Conservation (phyloP, 768 basidiomycete species). For the Tulasnella sp. region DNA sequence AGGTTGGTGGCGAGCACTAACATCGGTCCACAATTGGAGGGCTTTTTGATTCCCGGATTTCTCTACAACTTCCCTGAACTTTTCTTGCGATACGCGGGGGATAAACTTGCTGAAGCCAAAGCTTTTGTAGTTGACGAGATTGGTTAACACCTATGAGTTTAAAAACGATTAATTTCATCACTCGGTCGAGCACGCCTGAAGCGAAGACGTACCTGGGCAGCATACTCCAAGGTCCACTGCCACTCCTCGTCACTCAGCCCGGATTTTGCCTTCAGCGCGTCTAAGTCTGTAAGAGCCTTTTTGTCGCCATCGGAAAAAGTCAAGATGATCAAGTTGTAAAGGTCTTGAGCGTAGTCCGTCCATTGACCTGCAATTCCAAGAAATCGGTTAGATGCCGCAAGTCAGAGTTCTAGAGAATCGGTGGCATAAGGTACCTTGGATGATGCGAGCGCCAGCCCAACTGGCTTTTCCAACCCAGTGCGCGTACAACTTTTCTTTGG, state of each 20-base stretch:
- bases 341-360: constrained; percentile 58
- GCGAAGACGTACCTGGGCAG: constrained; percentile 54
- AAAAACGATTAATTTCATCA: neutral
- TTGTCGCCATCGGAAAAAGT: constrained; percentile 28
- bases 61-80: constrained; percentile 61
- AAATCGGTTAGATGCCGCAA: neutral
- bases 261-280: constrained; percentile 51
- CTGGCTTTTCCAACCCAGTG: constrained; percentile 58
- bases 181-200: neutral
- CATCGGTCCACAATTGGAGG: constrained; percentile 59
- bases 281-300: constrained; percentile 44
- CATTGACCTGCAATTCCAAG: constrained; percentile 50
- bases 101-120: constrained; percentile 87
- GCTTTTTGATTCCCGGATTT: constrained; percentile 60
- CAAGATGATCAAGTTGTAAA: constrained; percentile 35
- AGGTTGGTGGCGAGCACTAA: constrained; percentile 37
- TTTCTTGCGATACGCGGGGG: constrained; percentile 59
- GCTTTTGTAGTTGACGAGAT: constrained; percentile 62
- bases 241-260: constrained; percentile 60
- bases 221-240: constrained; percentile 66
- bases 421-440: constrained; percentile 47
- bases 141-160: constrained; percentile 33
- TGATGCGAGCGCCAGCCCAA: constrained; percentile 82
- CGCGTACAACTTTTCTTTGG: constrained; percentile 73
- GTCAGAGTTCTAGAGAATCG: neutral